phyloP scores from a whole-genome alignment of 2,329 filamentous ascomycete genomes.

The Aspergillus sojae region DNA sequence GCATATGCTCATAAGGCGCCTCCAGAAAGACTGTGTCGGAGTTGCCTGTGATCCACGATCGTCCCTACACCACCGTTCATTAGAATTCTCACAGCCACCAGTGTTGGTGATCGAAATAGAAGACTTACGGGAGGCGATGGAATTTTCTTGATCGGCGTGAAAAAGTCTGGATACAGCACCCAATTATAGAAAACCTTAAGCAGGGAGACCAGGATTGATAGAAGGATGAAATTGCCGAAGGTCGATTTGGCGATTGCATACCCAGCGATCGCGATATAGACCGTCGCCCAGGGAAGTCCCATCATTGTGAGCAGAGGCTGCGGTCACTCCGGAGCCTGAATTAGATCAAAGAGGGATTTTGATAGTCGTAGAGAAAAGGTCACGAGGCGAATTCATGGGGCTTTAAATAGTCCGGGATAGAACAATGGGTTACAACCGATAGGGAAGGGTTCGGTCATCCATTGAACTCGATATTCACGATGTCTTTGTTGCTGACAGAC shows the following conservation, averaged over 20 bases:
- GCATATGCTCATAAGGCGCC: conserved; percentile 42
- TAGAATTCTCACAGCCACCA: background rate
- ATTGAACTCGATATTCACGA: background rate
- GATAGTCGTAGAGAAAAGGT: background rate
- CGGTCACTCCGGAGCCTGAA: background rate
- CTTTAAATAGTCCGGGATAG: background rate
- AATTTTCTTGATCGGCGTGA: conserved; percentile 11
- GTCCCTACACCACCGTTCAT: conserved; percentile 29
- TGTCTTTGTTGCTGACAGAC: background rate
- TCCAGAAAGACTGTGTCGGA: conserved; percentile 39
- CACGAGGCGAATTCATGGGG: background rate
- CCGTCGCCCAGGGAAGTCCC: conserved; percentile 6
- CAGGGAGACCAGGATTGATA: conserved; percentile 5
- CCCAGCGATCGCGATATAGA: conserved; percentile 10
- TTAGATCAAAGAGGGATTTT: background rate
- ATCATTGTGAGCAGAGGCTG: conserved; percentile 5
- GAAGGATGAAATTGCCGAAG: conserved; percentile 4
- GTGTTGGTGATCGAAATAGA: background rate
- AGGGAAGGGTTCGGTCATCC: background rate
- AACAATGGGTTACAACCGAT: background rate
- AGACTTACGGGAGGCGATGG: conserved; percentile 8
- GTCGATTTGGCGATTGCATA: conserved; percentile 12
- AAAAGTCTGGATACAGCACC: conserved; percentile 12
- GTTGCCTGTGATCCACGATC: conserved; percentile 52
- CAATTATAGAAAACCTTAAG: conserved; percentile 9